Evolutionary conservation across 2,329 filamentous ascomycete species (phyloP), one percentile per base, ranked within the genome.

Genomic region (Penicillium frequentans): DNA sequence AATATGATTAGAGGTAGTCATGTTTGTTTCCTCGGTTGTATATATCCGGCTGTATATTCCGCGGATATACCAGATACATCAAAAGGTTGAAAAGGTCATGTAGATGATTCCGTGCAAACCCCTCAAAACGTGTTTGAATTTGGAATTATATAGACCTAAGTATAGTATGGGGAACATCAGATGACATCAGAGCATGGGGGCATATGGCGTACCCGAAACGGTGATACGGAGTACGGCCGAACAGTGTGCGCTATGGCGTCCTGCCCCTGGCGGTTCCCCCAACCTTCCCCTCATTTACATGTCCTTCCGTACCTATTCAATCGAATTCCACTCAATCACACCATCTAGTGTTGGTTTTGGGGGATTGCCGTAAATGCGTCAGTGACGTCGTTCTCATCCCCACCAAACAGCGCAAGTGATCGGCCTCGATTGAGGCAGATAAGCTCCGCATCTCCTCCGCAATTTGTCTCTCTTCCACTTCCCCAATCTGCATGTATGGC

Each of bases 401-500:
- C 65, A 59, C 61, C 56, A 55, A 54, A 63, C 61, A 58, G 56
- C 58, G 65, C 33, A 37, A 56, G 54, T 61, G 65, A 68, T 66
- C 64, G 61, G 58, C 64, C 59, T 64, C 10, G 58, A 60, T 57
- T 56, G 50, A 60, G 61, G 61, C 65, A 65, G 66, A 69, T 65
- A 64, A 67, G 65, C 64, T 66, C 65, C 67, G 66, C 67, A 68
- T 65, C 58, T 58, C 60, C 66, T 68, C 62, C 66, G 65, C 66
- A 67, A 68, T 68, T 62, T 56, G 53, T 56, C 57, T 56, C 53
- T 53, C 49, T 52, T 61, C 37, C 54, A 43, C 49, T 55, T 54
- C 55, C 61, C 44, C 48, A 60, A 58, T 61, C 63, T 60, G 61
- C 62, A 62, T 74, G 73, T 70, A 88, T 88, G 85, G 85, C 85